phyloP scores from a whole-genome alignment of 345 rosid genomes.

The Anacardium occidentale region DNA sequence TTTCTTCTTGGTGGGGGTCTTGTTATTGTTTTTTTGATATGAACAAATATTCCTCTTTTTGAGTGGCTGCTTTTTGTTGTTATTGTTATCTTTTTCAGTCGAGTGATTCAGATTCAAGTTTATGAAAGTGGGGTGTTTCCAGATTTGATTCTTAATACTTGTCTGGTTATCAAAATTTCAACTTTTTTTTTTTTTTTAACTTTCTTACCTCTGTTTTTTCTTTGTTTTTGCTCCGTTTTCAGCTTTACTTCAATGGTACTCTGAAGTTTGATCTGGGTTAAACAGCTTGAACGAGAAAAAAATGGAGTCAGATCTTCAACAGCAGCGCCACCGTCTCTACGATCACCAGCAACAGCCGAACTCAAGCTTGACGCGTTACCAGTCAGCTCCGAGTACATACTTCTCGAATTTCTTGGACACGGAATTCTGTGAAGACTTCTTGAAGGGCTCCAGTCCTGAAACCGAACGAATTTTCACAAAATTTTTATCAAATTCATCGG shows the following conservation, averaged over 20 bases:
- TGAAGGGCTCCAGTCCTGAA: constrained; percentile 49
- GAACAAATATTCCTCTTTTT: constrained; percentile 13
- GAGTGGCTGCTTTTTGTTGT: constrained; percentile 7
- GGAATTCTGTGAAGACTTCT: constrained; percentile 42
- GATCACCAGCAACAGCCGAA: constrained; percentile 16
- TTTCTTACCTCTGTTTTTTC: constrained; percentile 1
- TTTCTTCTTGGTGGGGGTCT: background rate
- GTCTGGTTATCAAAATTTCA: constrained; percentile 2
- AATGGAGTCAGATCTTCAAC: constrained; percentile 50
- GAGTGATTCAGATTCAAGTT: constrained; percentile 27
- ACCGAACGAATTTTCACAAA: constrained; percentile 48
- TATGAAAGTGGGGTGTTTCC: constrained; percentile 24
- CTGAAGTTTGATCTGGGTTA: constrained; percentile 14
- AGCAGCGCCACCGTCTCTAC: constrained; percentile 23
- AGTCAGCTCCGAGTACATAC: constrained; percentile 61
- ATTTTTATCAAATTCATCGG: constrained; percentile 32
- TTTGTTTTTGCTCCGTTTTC: background rate
- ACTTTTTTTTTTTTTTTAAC: too few relatives aligned
- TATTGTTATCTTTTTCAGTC: constrained; percentile 22
- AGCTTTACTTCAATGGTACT: background rate
- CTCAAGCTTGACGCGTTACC: constrained; percentile 48
- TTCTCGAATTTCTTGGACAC: constrained; percentile 38
- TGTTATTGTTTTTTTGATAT: background rate
- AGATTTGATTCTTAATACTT: constrained; percentile 22
- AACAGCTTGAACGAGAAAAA: background rate